These are phyloP conservation scores for Aspergillus felis DNA, from an alignment of 2,329 filamentous ascomycete species.

Conservation along the genomic window DNA sequence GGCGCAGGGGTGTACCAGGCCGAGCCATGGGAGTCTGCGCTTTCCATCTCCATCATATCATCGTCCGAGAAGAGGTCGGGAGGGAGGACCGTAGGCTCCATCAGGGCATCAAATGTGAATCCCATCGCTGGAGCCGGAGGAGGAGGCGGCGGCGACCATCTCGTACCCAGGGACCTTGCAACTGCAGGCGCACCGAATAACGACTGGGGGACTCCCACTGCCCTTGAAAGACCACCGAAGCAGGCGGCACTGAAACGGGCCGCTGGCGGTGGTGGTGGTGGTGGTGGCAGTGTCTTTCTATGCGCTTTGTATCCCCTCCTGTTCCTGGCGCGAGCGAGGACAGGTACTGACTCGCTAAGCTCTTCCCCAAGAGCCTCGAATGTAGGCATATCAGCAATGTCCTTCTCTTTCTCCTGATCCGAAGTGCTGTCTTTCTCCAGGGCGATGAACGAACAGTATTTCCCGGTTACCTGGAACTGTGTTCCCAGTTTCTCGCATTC, in stretches of 20 bases:
- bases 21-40: not conserved
- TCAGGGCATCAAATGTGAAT: not conserved
- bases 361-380: too few species aligned
- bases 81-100: not conserved
- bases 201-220: too few species aligned
- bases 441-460: conserved; percentile 71
- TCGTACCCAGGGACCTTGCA: too few species aligned
- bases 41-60: not conserved
- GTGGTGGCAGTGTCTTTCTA: too few species aligned
- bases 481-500: conserved; percentile 65
- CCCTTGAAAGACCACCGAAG: too few species aligned
- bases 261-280: too few species aligned
- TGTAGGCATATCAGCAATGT: not conserved
- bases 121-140: not conserved
- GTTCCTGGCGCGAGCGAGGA: too few species aligned
- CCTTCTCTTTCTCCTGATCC: not conserved
- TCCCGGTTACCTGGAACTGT: conserved; percentile 63
- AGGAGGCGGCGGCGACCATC: not conserved
- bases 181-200: too few species aligned
- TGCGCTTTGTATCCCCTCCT: too few species aligned
- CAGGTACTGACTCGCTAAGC: too few species aligned
- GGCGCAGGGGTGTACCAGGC: not conserved
- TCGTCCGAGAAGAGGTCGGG: not conserved
- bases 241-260: too few species aligned
- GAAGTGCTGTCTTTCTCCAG: conserved; percentile 42